Evolutionary conservation across 2,329 filamentous ascomycete species (phyloP).

Genomic region (Colletotrichum cuscutae): DNA sequence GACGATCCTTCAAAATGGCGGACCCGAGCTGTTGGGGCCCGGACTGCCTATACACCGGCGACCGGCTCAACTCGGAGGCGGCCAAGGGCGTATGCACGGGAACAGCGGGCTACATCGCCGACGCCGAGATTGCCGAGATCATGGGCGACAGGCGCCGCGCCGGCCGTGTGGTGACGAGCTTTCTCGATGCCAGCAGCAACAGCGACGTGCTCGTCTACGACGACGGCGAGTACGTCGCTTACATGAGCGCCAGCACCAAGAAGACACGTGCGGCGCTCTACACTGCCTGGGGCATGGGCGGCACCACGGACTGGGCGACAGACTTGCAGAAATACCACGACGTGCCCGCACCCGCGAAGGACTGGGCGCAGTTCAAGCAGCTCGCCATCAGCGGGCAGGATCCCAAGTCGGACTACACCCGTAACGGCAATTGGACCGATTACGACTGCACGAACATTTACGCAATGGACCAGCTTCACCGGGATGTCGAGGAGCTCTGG

Average conservation of each 20-base stretch:
- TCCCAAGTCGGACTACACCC: not conserved
- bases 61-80: constrained; percentile 35
- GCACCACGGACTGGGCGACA: constrained; percentile 38
- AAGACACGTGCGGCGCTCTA: not conserved
- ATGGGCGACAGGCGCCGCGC: not conserved
- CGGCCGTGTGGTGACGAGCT: constrained; percentile 32
- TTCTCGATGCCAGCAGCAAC: constrained; percentile 34
- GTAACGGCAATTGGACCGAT: constrained; percentile 34
- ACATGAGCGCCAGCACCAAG: constrained; percentile 36
- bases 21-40: constrained; percentile 29
- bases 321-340: constrained; percentile 32
- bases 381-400: constrained; percentile 1
- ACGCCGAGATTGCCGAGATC: constrained; percentile 43
- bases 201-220: constrained; percentile 40
- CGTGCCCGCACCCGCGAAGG: constrained; percentile 4
- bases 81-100: constrained; percentile 41
- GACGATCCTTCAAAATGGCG: not conserved
- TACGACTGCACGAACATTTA: not conserved
- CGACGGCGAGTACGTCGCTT: constrained; percentile 38
- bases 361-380: constrained; percentile 33
- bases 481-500: constrained; percentile 39
- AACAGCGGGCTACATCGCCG: constrained; percentile 43
- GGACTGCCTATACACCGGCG: constrained; percentile 40
- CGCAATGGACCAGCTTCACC: not conserved
- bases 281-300: constrained; percentile 27